Evolutionary conservation across 2,329 filamentous ascomycete genomes (phyloP).

Genomic region (Stachybotrys elegans): DNA sequence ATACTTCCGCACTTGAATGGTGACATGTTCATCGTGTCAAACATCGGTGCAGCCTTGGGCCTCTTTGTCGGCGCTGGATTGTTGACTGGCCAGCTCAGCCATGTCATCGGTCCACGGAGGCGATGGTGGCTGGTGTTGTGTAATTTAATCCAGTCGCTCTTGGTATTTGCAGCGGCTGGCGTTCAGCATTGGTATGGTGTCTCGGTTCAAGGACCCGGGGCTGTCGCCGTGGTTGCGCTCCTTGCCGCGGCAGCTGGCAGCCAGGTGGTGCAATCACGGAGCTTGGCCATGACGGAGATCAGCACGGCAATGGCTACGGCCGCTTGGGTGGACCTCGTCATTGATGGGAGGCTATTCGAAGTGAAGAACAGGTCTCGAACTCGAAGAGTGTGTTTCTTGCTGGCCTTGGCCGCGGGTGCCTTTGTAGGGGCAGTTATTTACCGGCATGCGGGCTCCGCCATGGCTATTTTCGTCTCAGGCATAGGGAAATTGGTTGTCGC

Average conservation of each 20-base stretch:
- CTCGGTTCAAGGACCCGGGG: slow-evolving; percentile 25
- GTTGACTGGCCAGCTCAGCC: slow-evolving; percentile 51
- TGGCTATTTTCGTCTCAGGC: slow-evolving; percentile 37
- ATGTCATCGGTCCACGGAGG: slow-evolving; percentile 43
- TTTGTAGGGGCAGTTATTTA: slow-evolving; percentile 41
- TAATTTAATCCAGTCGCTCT: slow-evolving; percentile 47
- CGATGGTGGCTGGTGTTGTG: slow-evolving; percentile 49
- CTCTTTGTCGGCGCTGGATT: slow-evolving; percentile 52
- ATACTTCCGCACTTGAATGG: slow-evolving; percentile 41
- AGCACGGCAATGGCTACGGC: slow-evolving; percentile 61
- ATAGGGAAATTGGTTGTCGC: slow-evolving; percentile 41
- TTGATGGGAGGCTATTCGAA: slow-evolving; percentile 46
- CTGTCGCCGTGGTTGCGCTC: slow-evolving; percentile 41
- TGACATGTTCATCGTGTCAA: slow-evolving; percentile 44
- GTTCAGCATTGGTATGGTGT: slow-evolving; percentile 40
- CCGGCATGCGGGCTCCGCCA: slow-evolving; percentile 33
- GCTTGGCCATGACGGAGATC: slow-evolving; percentile 54
- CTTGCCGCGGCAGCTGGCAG: slow-evolving; percentile 52
- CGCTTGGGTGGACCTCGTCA: slow-evolving; percentile 55
- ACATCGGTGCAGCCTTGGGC: slow-evolving; percentile 50
- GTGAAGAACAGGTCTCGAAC: slow-evolving; percentile 44
- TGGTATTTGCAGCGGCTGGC: slow-evolving; percentile 48
- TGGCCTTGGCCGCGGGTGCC: slow-evolving; percentile 40
- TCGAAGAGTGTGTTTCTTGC: slow-evolving; percentile 44
- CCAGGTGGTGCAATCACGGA: slow-evolving; percentile 53